Base-by-base conservation (phyloP, 75 land plant genomes). In the Adiantum capillusveneris region DNA sequence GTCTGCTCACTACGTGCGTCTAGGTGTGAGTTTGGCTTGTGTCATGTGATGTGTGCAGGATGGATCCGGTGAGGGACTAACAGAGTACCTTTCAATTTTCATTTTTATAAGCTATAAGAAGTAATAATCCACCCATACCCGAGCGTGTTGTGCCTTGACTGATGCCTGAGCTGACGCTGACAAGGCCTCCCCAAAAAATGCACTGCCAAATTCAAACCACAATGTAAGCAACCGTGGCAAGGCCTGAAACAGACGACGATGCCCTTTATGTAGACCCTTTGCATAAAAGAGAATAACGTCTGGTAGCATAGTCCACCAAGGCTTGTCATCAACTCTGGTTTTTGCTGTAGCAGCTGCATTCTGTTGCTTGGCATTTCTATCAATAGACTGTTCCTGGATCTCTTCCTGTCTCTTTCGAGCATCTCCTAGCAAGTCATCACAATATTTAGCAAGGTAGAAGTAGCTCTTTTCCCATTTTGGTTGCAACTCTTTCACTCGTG, bases 151-250 rank as follows among this genome's bases (percentile, higher is more conserved):
- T 44, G 69, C 53, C 72, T 80, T 95, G 50, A 90, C 29, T 24
- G 70, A 56, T 60, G 80, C 81, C 31, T 78, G 80, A 20, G 89
- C 72, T 48, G 77, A 61, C n/a, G 89, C 72, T 34, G 37, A 34
- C 25, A 71, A 53, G 20, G 55, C 64, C 52, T 81, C 79, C 66
- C 74, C 75, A 34, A 71, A 69, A 67, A 73, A 90, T 12, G 64
- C 56, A 56, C 80, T 84, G 1, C 97, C 93, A 80, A 95, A 95
- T 56, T 95, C 95, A 79, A 95, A 95, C 99, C 99, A 95, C 44
- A 95, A 78, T 22, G 99, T 95, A 56, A 95, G 77, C 71, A 95
- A 75, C 45, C 97, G 76, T 53, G 99, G 97, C 49, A 95, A 71
- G 31, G 97, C 99, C 69, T 90, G 92, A 65, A 84, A 95, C 17